Conservation (phyloP, 306 rosid species). For the Carpinus viminea region DNA sequence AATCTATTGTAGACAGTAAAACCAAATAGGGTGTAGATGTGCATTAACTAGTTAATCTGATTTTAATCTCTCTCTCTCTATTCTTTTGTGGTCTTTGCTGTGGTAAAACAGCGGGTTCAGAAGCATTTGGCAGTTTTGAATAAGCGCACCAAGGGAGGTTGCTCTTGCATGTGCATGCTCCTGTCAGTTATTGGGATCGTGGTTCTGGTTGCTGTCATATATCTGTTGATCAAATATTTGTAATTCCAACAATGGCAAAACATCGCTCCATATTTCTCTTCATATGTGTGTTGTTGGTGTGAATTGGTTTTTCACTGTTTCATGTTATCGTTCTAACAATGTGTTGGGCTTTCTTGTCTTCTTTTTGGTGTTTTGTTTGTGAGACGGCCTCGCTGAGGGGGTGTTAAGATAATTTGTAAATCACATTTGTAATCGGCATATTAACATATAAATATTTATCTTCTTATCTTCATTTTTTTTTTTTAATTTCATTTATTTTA, state of each 20-base stretch:
- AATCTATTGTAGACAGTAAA: neutral
- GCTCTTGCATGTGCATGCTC: conserved; percentile 94
- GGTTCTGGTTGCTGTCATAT: conserved; percentile 62
- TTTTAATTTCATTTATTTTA: no score
- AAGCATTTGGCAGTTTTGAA: conserved; percentile 85
- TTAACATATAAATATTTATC: neutral
- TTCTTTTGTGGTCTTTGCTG: conserved; percentile 19
- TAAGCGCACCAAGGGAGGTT: conserved; percentile 85
- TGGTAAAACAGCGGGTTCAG: conserved; percentile 79
- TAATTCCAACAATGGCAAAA: conserved; percentile 33
- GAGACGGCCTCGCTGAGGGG: conserved; percentile 18
- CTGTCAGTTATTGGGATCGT: conserved; percentile 75
- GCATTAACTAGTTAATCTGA: no score
- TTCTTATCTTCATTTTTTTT: no score
- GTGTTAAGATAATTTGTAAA: conserved; percentile 15
- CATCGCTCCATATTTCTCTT: neutral
- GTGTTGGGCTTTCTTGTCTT: conserved; percentile 9
- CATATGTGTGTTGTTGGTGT: conserved; percentile 24
- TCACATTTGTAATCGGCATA: neutral
- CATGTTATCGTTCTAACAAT: conserved; percentile 21
- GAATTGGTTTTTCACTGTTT: conserved; percentile 7
- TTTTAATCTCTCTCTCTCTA: neutral
- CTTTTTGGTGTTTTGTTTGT: conserved; percentile 1
- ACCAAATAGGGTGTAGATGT: neutral
- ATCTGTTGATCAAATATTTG: conserved; percentile 72